Conservation (phyloP, 1,284 basidiomycete genomes). For the Sutorius eximius region DNA sequence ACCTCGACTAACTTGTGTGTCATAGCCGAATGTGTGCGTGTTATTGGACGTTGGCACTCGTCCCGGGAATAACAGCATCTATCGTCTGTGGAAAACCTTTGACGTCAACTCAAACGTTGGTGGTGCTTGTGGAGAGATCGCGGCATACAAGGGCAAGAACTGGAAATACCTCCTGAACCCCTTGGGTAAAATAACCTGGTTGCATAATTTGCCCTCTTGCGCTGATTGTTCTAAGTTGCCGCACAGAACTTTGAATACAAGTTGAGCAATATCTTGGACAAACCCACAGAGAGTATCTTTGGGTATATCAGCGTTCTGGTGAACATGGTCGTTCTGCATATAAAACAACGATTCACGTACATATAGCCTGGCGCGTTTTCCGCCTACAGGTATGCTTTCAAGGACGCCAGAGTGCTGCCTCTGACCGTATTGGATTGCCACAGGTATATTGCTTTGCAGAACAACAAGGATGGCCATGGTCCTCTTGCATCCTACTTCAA, state of each 20-base stretch:
- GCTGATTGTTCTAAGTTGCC: constrained; percentile 58
- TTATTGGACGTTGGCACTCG: constrained; percentile 93
- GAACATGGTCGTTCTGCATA: constrained; percentile 17
- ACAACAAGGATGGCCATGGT: constrained; percentile 82
- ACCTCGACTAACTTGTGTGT: constrained; percentile 2
- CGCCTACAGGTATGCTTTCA: constrained; percentile 61
- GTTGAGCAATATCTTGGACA: constrained; percentile 91
- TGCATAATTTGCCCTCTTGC: not conserved
- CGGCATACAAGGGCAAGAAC: constrained; percentile 86
- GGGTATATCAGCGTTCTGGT: constrained; percentile 88
- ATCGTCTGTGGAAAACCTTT: constrained; percentile 94
- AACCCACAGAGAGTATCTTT: constrained; percentile 90
- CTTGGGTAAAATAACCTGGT: constrained; percentile 53
- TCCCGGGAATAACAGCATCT: constrained; percentile 82
- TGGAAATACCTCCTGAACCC: constrained; percentile 85
- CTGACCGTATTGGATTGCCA: constrained; percentile 1
- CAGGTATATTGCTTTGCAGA: constrained; percentile 86
- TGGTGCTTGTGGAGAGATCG: constrained; percentile 95
- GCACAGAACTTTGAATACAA: constrained; percentile 97
- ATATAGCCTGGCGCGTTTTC: constrained; percentile 90
- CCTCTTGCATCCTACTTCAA: constrained; percentile 97
- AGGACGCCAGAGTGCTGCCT: not conserved
- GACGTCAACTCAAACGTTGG: constrained; percentile 91
- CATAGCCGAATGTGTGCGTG: constrained; percentile 83
- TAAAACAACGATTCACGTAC: constrained; percentile 13